These are phyloP conservation scores for Acanthamoeba sp. DNA, from an alignment of 208 protist species.

Conservation along the genomic window DNA sequence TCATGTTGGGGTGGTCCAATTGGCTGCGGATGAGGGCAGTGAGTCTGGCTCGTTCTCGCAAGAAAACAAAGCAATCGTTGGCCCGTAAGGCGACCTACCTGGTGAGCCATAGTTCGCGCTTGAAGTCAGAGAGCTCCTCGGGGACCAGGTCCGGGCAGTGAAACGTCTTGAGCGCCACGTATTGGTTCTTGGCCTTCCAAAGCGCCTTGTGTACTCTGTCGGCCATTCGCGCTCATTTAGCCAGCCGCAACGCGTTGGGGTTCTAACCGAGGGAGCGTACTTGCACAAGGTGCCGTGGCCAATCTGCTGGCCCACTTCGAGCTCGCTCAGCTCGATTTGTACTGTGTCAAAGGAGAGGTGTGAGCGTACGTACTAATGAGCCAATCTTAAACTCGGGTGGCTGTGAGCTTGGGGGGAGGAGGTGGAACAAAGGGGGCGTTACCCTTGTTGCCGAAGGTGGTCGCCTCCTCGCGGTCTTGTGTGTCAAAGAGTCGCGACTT, in stretches of 20 bases:
- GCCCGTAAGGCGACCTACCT: not conserved
- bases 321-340: constrained; percentile 25
- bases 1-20: constrained; percentile 69
- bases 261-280: not conserved
- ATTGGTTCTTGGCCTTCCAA: constrained; percentile 39
- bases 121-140: constrained; percentile 45
- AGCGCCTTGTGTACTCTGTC: constrained; percentile 27
- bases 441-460: constrained; percentile 7
- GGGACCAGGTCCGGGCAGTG: constrained; percentile 50
- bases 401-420: no score
- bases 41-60: not conserved
- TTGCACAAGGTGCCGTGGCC: constrained; percentile 47
- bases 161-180: constrained; percentile 63
- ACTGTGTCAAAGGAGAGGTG: not conserved
- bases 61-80: not conserved
- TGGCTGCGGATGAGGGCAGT: not conserved
- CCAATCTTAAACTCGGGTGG: no score
- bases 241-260: no score
- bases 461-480: not conserved
- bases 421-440: not conserved
- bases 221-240: no score
- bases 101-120: constrained; percentile 71
- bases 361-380: no score
- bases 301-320: constrained; percentile 35
- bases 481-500: not conserved